phyloP scores from a whole-genome alignment of 2,329 filamentous ascomycete species.

The Periglandula ipomoeae region DNA sequence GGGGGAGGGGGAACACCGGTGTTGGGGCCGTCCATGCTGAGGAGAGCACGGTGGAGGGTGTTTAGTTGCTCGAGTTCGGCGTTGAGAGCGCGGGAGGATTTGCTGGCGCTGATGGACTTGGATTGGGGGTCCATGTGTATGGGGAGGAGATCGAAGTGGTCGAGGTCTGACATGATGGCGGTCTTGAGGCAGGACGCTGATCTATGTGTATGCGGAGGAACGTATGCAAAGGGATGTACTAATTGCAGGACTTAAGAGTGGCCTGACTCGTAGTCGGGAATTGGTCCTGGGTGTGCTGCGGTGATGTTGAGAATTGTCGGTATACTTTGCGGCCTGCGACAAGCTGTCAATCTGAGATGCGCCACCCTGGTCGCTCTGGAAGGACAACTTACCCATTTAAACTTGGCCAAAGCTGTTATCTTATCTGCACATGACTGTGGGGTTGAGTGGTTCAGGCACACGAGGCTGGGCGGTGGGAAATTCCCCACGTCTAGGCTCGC shows the following conservation, averaged over 20 bases:
- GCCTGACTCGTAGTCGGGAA: too few relatives aligned
- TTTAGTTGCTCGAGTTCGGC: conserved; percentile 68
- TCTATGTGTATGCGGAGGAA: too few relatives aligned
- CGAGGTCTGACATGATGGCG: conserved; percentile 44
- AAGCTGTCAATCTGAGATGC: neutral
- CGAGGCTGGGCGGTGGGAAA: too few relatives aligned
- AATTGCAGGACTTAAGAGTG: too few relatives aligned
- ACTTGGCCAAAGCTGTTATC: conserved; percentile 16
- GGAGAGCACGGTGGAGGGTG: conserved; percentile 63
- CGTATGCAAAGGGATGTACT: too few relatives aligned
- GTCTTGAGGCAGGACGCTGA: too few relatives aligned
- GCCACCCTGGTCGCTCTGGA: neutral
- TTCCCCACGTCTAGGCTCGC: too few relatives aligned
- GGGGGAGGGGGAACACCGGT: conserved; percentile 71
- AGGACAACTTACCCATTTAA: conserved; percentile 5
- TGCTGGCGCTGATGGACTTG: conserved; percentile 56
- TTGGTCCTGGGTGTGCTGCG: neutral
- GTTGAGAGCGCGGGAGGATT: conserved; percentile 41
- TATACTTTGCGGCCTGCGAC: neutral
- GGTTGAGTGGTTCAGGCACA: too few relatives aligned
- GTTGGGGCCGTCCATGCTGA: conserved; percentile 45
- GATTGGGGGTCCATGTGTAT: conserved; percentile 72
- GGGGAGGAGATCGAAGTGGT: conserved; percentile 74
- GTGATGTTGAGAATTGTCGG: neutral
- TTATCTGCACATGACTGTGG: conserved; percentile 28